These are phyloP conservation scores for Eruca vesicaria DNA, from an alignment of 441 rosid species.

Conservation along the genomic window DNA sequence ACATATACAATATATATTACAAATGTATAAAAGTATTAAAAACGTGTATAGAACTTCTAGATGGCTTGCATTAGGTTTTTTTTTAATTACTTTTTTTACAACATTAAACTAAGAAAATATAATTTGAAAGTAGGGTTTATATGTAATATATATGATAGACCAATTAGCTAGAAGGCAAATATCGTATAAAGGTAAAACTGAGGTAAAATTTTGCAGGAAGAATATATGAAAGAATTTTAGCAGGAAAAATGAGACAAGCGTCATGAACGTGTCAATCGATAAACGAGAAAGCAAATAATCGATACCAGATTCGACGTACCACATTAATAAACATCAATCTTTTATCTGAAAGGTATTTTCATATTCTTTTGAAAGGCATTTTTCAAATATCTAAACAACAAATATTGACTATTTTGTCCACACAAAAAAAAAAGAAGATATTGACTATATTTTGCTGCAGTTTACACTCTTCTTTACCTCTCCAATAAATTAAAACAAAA, in stretches of 20 bases:
- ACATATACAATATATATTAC: neutral
- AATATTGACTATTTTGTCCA: neutral
- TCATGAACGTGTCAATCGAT: slow-evolving; percentile 34
- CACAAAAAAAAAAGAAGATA: no score
- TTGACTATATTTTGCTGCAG: neutral
- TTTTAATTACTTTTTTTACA: no score
- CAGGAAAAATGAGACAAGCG: slow-evolving; percentile 29
- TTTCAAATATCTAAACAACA: neutral
- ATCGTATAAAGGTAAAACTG: neutral
- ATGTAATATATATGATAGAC: neutral
- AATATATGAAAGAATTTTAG: slow-evolving; percentile 13
- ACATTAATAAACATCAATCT: slow-evolving; percentile 9
- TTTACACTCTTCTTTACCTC: slow-evolving; percentile 28
- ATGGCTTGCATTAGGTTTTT: neutral
- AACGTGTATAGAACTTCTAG: neutral
- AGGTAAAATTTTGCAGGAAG: slow-evolving; percentile 5
- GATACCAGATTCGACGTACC: slow-evolving; percentile 37
- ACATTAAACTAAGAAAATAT: no score
- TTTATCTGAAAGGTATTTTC: neutral
- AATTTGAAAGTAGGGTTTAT: neutral
- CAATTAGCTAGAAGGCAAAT: slow-evolving; percentile 13
- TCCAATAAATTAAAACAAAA: neutral
- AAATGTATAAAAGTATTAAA: neutral
- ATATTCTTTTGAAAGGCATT: neutral
- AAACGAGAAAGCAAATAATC: slow-evolving; percentile 11